These are phyloP conservation scores for Lentithecium fluviatile DNA, from an alignment of 495 filamentous ascomycete genomes.

Conservation along the genomic window DNA sequence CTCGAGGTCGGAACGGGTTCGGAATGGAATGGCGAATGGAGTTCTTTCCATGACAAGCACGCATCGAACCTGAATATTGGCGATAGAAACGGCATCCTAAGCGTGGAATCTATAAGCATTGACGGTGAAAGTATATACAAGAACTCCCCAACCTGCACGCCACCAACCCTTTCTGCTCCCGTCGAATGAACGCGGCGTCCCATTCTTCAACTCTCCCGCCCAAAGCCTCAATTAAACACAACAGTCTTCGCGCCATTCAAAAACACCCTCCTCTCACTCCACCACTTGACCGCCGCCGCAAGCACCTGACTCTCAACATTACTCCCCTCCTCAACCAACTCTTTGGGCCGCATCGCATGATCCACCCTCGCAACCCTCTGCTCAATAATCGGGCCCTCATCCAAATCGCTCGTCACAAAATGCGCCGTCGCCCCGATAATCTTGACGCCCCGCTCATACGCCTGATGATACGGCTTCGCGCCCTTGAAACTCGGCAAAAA, in stretches of 20 bases:
- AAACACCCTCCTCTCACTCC: constrained; percentile 67
- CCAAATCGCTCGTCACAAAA: constrained; percentile 72
- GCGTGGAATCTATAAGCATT: background rate
- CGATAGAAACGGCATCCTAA: too few species aligned
- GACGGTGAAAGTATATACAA: background rate
- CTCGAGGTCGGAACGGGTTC: too few species aligned
- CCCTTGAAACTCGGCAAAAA: constrained; percentile 80
- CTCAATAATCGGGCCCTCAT: constrained; percentile 78
- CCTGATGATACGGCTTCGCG: constrained; percentile 78
- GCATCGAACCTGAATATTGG: too few species aligned
- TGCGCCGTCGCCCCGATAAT: constrained; percentile 76
- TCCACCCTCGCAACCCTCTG: constrained; percentile 68
- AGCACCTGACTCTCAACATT: constrained; percentile 75
- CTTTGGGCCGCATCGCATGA: constrained; percentile 68
- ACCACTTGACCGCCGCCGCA: constrained; percentile 70
- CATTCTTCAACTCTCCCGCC: background rate
- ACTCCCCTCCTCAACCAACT: constrained; percentile 67
- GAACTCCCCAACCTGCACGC: too few species aligned
- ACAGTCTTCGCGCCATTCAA: constrained; percentile 73
- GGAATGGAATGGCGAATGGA: too few species aligned
- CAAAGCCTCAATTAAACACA: constrained; percentile 56
- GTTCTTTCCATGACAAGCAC: too few species aligned
- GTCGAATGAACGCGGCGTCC: background rate
- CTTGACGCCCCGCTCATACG: constrained; percentile 74
- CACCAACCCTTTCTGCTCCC: background rate